These are phyloP conservation scores for Malus hybrid DNA, from an alignment of 331 rosid genomes.

Conservation along the genomic window DNA sequence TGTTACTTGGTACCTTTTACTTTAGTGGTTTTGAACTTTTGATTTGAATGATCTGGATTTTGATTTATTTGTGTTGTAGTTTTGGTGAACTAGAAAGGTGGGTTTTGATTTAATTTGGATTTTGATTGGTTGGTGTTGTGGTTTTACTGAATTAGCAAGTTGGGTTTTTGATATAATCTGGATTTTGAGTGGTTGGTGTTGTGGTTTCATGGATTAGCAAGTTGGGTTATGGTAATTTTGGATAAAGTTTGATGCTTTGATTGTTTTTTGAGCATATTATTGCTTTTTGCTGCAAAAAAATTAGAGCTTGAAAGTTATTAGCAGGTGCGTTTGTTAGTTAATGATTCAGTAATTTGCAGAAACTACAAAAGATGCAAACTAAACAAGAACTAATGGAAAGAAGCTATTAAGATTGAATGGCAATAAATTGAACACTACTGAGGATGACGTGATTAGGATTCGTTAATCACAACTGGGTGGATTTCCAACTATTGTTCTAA, in stretches of 20 bases:
- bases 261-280: neutral
- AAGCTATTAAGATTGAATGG: neutral
- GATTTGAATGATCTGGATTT: neutral
- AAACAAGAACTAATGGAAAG: neutral
- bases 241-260: slow-evolving; percentile 1
- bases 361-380: neutral
- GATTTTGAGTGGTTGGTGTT: neutral
- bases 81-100: neutral
- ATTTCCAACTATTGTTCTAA: too few species aligned
- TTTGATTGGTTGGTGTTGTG: neutral
- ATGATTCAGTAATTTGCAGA: neutral
- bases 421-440: too few species aligned
- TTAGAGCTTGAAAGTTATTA: neutral
- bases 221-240: neutral
- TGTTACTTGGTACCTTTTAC: slow-evolving; percentile 9
- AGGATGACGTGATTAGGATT: too few species aligned
- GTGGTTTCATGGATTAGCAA: neutral
- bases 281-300: neutral
- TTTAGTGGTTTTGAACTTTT: slow-evolving; percentile 5
- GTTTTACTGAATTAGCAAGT: neutral
- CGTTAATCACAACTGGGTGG: too few species aligned
- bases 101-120: slow-evolving; percentile 2
- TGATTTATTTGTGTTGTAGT: neutral
- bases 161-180: slow-evolving; percentile 3
- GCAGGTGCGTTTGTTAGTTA: neutral